Evolutionary conservation across 2,329 filamentous ascomycete species (phyloP), one percentile per base, ranked within the genome.

Genomic region (Macrophomina pseudophaseolina): DNA sequence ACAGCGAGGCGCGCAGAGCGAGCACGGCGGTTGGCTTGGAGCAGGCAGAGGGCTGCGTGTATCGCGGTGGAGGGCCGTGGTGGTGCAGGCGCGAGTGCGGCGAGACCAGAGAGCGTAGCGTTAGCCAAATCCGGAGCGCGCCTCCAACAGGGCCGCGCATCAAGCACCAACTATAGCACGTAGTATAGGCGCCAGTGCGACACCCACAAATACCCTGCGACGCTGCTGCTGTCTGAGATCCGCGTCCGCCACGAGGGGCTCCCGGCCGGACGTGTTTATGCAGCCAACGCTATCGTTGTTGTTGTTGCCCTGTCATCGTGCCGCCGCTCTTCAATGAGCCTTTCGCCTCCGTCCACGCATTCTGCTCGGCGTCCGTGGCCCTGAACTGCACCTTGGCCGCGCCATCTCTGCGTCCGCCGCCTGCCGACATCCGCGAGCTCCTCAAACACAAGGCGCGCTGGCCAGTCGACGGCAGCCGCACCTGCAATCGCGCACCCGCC

Each of bases 111-210:
- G 30, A 38, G 8, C 30, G 28, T 38, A 42, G 44, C 58, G 42
- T 62, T 62, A 4, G 44, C 58, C 58, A 35, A 62, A 62, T 62
- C 30, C 42, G 58, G 58, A 62, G 58, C 58, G 58, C 44, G 58
- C 44, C 58, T 33, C 46, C 58, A 54, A 23, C 23, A 23, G 38
- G 58, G 58, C 18, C 58, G 58, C 58, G 58, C 58, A 62, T 62
- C 58, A 49, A 49, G 58, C 42, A 62, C 58, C 58, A 62, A 59
- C 42, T 62, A 62, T 62, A 62, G 58, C 44, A 62, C 58, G 44
- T 48, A 62, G 58, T 62, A 62, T 62, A 62, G 42, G 42, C 58
- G 58, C 58, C 58, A 62, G 58, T 62, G 58, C 58, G 58, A 62
- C 58, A 42, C 58, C 58, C 58, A 35, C 58, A 28, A 49, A 62